phyloP scores from a whole-genome alignment of 108 stramenopile species.

The Pseudonitzschia pungens region DNA sequence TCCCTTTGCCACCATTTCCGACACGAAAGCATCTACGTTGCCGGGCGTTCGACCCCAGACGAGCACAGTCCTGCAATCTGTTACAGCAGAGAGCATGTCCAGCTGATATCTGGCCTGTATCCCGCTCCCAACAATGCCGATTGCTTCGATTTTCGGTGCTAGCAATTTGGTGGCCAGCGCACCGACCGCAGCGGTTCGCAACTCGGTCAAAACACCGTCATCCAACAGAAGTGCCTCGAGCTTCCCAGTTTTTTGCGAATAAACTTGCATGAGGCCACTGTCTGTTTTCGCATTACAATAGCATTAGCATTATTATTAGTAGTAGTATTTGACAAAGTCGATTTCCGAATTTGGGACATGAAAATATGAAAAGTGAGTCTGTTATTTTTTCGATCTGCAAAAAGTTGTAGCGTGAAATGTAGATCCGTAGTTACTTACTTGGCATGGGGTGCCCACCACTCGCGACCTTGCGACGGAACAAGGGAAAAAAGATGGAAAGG shows the following conservation, averaged over 20 bases:
- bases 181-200: conserved; percentile 76
- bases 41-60: conserved; percentile 54
- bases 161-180: conserved; percentile 59
- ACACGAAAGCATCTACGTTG: conserved; percentile 35
- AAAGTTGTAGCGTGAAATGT: neutral
- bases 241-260: conserved; percentile 63
- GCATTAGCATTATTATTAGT: neutral
- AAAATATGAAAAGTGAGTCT: too few relatives aligned
- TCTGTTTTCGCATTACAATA: conserved; percentile 14
- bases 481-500: neutral
- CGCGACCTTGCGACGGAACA: conserved; percentile 26
- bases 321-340: neutral
- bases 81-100: conserved; percentile 42
- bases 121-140: conserved; percentile 72
- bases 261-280: conserved; percentile 64
- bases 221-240: conserved; percentile 61
- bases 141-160: conserved; percentile 32
- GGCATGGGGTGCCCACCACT: conserved; percentile 64
- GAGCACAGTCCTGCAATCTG: conserved; percentile 47
- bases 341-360: neutral
- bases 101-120: conserved; percentile 73
- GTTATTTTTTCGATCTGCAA: too few relatives aligned
- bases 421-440: conserved; percentile 1
- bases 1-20: conserved; percentile 56
- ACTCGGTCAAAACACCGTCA: conserved; percentile 68